These are phyloP conservation scores for Polytrichum commune DNA, from an alignment of 225 moss, liverwort and hornwort genomes.

Conservation along the genomic window DNA sequence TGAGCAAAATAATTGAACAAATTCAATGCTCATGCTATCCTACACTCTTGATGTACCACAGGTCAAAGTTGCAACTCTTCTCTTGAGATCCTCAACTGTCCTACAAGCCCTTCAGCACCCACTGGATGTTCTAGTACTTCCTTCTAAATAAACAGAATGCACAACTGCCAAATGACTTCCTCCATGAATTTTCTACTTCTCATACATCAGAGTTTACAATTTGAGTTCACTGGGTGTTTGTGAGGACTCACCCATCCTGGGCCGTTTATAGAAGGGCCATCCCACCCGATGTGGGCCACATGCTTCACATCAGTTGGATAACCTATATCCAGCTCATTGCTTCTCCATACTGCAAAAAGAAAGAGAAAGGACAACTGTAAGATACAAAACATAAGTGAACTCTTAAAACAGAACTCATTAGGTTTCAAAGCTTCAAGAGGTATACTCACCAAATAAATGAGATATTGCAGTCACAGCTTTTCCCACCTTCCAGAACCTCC, in stretches of 20 bases:
- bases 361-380: too few species aligned
- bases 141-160: too few species aligned
- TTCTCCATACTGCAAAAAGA: constrained; percentile 50
- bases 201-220: too few species aligned
- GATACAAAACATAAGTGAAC: too few species aligned
- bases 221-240: constrained; percentile 1
- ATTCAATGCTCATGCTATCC: too few species aligned
- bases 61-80: too few species aligned
- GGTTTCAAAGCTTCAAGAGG: constrained; percentile 9
- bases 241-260: constrained; percentile 51
- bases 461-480: constrained; percentile 49
- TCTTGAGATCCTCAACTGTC: not conserved
- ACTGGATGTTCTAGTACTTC: too few species aligned
- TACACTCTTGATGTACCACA: too few species aligned
- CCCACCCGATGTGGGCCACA: constrained; percentile 68
- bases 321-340: constrained; percentile 59
- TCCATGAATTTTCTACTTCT: too few species aligned
- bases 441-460: constrained; percentile 59
- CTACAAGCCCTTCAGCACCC: not conserved
- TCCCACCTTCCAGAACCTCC: constrained; percentile 55
- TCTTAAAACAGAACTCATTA: too few species aligned
- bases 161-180: too few species aligned
- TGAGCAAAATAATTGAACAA: too few species aligned
- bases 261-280: constrained; percentile 59
- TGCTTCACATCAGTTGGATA: constrained; percentile 68